Conservation (phyloP, 2,329 filamentous ascomycete species). For the Penicillium sp. region DNA sequence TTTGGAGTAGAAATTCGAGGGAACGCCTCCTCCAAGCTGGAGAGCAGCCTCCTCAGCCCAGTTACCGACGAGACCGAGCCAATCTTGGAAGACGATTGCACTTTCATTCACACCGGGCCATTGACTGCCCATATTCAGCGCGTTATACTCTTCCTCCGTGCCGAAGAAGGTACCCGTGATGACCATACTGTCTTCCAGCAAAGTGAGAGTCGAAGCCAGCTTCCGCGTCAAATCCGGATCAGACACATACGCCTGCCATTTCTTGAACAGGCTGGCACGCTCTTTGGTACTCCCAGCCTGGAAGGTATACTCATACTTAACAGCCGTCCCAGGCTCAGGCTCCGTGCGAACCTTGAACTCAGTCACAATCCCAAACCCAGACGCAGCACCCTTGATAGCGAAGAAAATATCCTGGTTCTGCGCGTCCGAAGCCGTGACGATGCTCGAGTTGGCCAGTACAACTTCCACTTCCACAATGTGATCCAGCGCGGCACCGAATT, state of each 20-base stretch:
- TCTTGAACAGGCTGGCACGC: conserved; percentile 53
- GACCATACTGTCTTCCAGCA: conserved; percentile 56
- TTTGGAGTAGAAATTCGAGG: conserved; percentile 58
- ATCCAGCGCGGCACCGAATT: conserved; percentile 55
- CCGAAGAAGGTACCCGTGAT: conserved; percentile 66
- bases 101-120: conserved; percentile 25
- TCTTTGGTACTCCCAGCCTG: conserved; percentile 51
- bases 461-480: conserved; percentile 51
- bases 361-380: conserved; percentile 43
- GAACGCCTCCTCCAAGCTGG: conserved; percentile 40
- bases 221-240: conserved; percentile 59
- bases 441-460: conserved; percentile 45
- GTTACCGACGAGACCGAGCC: conserved; percentile 29
- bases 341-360: conserved; percentile 42
- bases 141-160: conserved; percentile 57
- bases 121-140: conserved; percentile 30
- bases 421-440: conserved; percentile 32
- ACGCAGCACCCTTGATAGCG: conserved; percentile 39
- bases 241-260: conserved; percentile 60
- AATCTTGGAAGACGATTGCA: conserved; percentile 31
- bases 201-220: conserved; percentile 59
- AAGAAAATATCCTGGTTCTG: conserved; percentile 38
- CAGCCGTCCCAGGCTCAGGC: conserved; percentile 43
- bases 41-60: conserved; percentile 30
- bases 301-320: conserved; percentile 62